Evolutionary conservation across 2,329 filamentous ascomycete species (phyloP).

Genomic region (Pestalotiopsis sp.): DNA sequence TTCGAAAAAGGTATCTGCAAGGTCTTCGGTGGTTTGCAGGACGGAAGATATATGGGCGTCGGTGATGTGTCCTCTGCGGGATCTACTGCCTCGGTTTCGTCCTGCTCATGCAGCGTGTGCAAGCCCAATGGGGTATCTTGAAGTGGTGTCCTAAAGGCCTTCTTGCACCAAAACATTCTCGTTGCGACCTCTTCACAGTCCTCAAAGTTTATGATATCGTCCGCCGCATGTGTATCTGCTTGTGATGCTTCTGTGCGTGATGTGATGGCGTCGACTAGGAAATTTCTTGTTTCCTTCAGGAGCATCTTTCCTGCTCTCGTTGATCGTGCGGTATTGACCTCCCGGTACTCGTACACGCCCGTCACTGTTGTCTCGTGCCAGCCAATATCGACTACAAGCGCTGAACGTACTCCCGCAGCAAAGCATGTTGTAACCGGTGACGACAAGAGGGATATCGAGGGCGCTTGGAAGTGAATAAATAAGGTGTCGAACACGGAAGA

Average conservation of each 20-base stretch:
- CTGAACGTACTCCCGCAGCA: constrained; percentile 82
- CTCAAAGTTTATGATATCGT: constrained; percentile 62
- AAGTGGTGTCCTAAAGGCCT: constrained; percentile 29
- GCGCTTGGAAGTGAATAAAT: constrained; percentile 78
- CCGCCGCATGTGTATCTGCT: constrained; percentile 18
- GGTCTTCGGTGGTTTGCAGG: constrained; percentile 50
- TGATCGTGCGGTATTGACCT: constrained; percentile 70
- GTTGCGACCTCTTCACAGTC: constrained; percentile 79
- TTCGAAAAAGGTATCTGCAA: constrained; percentile 68
- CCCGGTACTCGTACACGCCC: constrained; percentile 86
- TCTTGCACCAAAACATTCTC: constrained; percentile 76
- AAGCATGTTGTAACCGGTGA: constrained; percentile 72
- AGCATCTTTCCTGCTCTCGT: constrained; percentile 74
- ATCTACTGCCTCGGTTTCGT: constrained; percentile 39
- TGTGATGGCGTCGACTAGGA: constrained; percentile 52
- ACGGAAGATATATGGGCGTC: constrained; percentile 46
- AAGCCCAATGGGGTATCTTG: constrained; percentile 35
- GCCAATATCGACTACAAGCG: constrained; percentile 83
- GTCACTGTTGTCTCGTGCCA: constrained; percentile 90
- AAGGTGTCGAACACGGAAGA: constrained; percentile 74
- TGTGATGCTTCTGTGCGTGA: constrained; percentile 26
- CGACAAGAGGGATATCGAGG: constrained; percentile 79
- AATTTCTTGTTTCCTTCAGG: constrained; percentile 65
- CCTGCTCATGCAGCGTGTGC: constrained; percentile 56
- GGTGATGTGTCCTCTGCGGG: constrained; percentile 34